Evolutionary conservation across 805 yeast species (phyloP), one percentile per base, ranked within the genome.

Genomic region (Starmerella floricola): DNA sequence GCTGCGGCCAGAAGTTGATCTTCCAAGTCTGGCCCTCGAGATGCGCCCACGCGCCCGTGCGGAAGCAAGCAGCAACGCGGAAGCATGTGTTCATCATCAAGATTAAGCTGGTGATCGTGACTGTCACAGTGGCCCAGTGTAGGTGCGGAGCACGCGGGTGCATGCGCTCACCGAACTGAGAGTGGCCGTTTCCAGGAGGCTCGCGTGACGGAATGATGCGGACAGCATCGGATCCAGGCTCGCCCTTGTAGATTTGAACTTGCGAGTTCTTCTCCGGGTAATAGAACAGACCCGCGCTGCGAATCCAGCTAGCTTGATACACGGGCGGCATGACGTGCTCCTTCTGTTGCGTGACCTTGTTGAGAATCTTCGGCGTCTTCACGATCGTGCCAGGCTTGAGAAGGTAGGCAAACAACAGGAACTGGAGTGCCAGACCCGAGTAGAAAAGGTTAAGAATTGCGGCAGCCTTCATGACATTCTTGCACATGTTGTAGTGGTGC

Each of bases 281-380:
- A 59, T 80, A 81, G 38, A 65, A 61, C 15, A 77, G 68, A 19
- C 62, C 54, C 51, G 79, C 78, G 4, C 74, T 68, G 57, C 76
- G 76, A 54, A 81, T 76, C 91, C 91, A 81, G 71, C 78, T 77
- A 29, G 93, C 84, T 57, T 74, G 79, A 36, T 72, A 55, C 11
- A 60, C 61, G 17, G 50, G 49, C 13, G 48, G 76, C 32, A 55
- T 44, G 3, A 52, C 42, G 27, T 51, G 51, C 47, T 54, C 74
- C 51, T 72, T 68, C 29, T 34, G 17, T 17, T 20, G 31, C 11
- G 36, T 38, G 32, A 28, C 15, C 33, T 41, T 40, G 42, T 46
- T 46, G 41, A 51, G 35, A 19, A 51, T 50, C 40, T 48, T 42
- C 8, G 54, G 51, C 24, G 44, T 31, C 41, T 35, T 36, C 17